phyloP scores from a whole-genome alignment of 139 green algal species.

The Closterium sp. region DNA sequence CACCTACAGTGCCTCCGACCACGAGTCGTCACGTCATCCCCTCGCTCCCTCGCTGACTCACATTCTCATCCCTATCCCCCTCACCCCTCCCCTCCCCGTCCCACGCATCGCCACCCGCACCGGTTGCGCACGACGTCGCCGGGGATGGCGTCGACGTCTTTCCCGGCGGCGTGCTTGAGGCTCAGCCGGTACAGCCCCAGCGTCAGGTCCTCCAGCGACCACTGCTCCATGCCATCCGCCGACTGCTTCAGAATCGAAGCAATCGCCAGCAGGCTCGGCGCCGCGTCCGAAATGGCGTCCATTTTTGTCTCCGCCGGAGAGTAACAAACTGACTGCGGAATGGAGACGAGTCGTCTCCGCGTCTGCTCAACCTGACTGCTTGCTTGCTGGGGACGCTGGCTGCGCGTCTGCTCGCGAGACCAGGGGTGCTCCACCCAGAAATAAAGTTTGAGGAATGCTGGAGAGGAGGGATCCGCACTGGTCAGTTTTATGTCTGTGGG shows the following conservation, averaged over 20 bases:
- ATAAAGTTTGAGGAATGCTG: neutral
- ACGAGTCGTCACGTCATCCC: too few species aligned
- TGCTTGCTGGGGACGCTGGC: neutral
- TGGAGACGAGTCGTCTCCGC: too few species aligned
- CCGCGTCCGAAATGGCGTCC: neutral
- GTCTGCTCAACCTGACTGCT: neutral
- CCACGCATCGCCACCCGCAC: neutral
- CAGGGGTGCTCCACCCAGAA: neutral
- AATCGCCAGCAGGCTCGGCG: slow-evolving; percentile 27
- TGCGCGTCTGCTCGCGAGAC: neutral
- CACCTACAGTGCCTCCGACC: too few species aligned
- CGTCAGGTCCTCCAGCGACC: slow-evolving; percentile 27
- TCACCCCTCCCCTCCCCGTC: neutral
- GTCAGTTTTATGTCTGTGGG: neutral
- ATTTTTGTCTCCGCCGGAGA: neutral
- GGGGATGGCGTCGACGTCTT: slow-evolving; percentile 18
- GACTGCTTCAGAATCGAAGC: slow-evolving; percentile 27
- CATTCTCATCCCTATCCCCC: neutral
- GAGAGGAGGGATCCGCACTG: neutral
- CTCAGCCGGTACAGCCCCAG: slow-evolving; percentile 39
- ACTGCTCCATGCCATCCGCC: slow-evolving; percentile 27
- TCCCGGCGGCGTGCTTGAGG: slow-evolving; percentile 11
- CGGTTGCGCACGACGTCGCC: slow-evolving; percentile 9
- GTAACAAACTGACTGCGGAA: too few species aligned
- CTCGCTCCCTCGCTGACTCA: neutral